These are phyloP conservation scores for Strobilomyces dryophilus DNA, from an alignment of 768 basidiomycete genomes.

Conservation along the genomic window DNA sequence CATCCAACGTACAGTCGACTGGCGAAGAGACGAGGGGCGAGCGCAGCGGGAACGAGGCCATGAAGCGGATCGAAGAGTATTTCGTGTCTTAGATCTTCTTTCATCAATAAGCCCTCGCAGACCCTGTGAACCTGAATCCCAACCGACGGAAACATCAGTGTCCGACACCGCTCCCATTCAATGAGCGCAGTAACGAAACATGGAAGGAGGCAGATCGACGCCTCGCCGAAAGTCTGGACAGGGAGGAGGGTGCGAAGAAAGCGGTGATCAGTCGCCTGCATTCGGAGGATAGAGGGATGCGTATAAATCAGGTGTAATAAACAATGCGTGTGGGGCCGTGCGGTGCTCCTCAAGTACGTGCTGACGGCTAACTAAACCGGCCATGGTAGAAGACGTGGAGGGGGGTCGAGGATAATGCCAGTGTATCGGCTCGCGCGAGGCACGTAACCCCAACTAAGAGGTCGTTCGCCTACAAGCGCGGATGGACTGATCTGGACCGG, in stretches of 20 bases:
- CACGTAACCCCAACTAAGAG: conserved; percentile 80
- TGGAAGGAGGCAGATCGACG: conserved; percentile 26
- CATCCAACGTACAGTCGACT: conserved; percentile 31
- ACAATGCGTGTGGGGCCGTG: conserved; percentile 32
- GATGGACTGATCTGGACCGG: conserved; percentile 51
- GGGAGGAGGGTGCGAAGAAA: conserved; percentile 23
- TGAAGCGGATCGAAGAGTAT: background rate
- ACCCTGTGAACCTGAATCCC: conserved; percentile 26
- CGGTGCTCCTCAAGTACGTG: conserved; percentile 23
- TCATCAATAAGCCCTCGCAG: conserved; percentile 22
- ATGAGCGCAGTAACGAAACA: conserved; percentile 26
- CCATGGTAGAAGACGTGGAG: conserved; percentile 20
- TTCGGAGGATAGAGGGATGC: conserved; percentile 17
- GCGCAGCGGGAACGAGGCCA: conserved; percentile 14
- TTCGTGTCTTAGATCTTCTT: conserved; percentile 17
- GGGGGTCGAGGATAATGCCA: conserved; percentile 42
- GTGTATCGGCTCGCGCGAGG: conserved; percentile 76
- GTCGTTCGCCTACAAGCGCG: conserved; percentile 68
- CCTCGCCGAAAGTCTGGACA: conserved; percentile 23
- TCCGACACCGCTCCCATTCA: conserved; percentile 31
- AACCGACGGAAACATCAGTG: conserved; percentile 22
- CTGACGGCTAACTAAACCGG: conserved; percentile 25
- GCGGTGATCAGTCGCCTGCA: conserved; percentile 47
- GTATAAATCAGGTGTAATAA: conserved; percentile 43
- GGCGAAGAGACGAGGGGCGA: conserved; percentile 33